phyloP scores from a whole-genome alignment of 1,284 basidiomycete species.

The Tetrapyrgos nigripes region DNA sequence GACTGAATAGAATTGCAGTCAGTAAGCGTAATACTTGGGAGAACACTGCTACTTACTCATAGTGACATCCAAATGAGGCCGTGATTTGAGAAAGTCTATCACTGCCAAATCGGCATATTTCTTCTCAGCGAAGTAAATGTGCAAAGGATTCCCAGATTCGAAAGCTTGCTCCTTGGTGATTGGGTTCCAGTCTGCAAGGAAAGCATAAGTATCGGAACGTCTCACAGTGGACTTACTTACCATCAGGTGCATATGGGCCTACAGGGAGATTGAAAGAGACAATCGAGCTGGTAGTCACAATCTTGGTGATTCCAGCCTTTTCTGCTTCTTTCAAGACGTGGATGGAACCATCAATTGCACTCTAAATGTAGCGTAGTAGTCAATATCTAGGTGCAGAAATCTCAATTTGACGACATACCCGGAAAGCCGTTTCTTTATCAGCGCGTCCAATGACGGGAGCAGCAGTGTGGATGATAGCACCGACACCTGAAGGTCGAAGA shows the following conservation, averaged over 20 bases:
- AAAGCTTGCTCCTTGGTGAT: conserved; percentile 23
- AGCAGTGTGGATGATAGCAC: conserved; percentile 12
- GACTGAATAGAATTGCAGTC: conserved; percentile 19
- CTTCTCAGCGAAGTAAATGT: conserved; percentile 26
- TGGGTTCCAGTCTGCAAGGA: conserved; percentile 18
- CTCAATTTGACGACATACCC: conserved; percentile 7
- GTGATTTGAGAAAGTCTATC: conserved; percentile 22
- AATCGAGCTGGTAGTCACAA: conserved; percentile 9
- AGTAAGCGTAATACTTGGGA: not conserved
- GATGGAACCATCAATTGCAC: conserved; percentile 10
- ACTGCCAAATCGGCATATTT: conserved; percentile 27
- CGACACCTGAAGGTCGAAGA: conserved; percentile 1
- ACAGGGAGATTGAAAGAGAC: conserved; percentile 3
- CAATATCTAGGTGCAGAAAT: not conserved
- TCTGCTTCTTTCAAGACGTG: conserved; percentile 9
- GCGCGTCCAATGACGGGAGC: conserved; percentile 14
- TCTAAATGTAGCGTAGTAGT: not conserved
- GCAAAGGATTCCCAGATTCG: conserved; percentile 9
- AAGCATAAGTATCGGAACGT: not conserved
- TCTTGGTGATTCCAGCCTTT: conserved; percentile 5
- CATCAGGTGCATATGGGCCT: conserved; percentile 9
- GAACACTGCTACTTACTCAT: conserved; percentile 26
- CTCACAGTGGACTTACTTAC: not conserved
- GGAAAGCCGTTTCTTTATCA: conserved; percentile 13
- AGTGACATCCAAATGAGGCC: conserved; percentile 28